Evolutionary conservation across 352 stramenopile species (phyloP), one percentile per base, ranked within the genome.

Genomic region (Pythium chondricola): DNA sequence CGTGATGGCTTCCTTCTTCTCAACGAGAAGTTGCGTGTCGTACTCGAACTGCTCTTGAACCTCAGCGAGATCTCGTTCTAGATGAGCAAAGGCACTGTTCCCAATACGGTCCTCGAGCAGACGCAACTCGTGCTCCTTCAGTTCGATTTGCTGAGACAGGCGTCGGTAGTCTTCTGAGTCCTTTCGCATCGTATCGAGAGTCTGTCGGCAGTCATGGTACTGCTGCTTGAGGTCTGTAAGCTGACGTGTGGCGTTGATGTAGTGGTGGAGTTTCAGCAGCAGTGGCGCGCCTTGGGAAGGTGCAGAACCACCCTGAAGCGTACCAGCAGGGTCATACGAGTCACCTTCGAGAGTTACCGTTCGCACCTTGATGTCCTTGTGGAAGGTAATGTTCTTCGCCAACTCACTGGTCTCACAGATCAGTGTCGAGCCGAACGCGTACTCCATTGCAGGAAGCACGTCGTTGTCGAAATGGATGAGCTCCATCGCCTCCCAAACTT

Each of bases 321-420:
- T 99, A 32, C 97, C 97, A 6, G 93, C 90, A 9, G 97, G 97
- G 56, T 99, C 95, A 59, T 97, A 99, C 18, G 96, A 95, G 67
- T 99, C 97, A 36, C 97, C 97, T 55, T 99, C 95, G 16, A 99
- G 65, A 6, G 97, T 99, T 14, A 99, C 95, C 1, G 94, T 98
- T 25, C 85, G 84, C 11, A 96, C 89, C 58, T 96, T 97, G 35
- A 98, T 98, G 54, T 98, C 87, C 22, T 67, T 54, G 58, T 94
- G 76, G 46, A 94, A 94, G 0, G 83, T 94, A 33, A 94, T 78
- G 30, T 81, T 83, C 63, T 94, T 89, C 1, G 83, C 83, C 13
- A 93, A 63, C 48, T 98, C 92, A 36, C 91, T 95, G 11, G 75
- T 95, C 53, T 99, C 95, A 53, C 97, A 98, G 39, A 99, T 94